Conservation (phyloP, 2,329 filamentous ascomycete genomes). For the Pseudogymnoascus sp. region DNA sequence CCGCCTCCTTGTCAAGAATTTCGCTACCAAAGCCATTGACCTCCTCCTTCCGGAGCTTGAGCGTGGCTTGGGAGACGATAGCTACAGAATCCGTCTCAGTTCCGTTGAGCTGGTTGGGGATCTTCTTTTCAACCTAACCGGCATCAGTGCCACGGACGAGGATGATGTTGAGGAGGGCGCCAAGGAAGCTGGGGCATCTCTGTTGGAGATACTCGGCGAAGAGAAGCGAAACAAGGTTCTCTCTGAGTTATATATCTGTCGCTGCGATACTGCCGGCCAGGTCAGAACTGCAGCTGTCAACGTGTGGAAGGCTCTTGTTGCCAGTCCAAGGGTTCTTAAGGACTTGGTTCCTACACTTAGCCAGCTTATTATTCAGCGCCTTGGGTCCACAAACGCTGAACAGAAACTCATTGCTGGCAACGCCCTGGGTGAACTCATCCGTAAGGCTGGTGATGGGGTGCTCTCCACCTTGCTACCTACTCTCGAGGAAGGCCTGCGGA, state of each 20-base stretch:
- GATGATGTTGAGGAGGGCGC: constrained; percentile 73
- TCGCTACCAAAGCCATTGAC: constrained; percentile 89
- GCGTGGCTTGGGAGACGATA: constrained; percentile 93
- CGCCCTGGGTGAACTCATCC: constrained; percentile 89
- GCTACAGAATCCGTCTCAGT: constrained; percentile 93
- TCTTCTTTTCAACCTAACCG: constrained; percentile 92
- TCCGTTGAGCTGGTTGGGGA: constrained; percentile 97
- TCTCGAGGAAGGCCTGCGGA: constrained; percentile 82
- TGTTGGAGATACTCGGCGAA: constrained; percentile 88
- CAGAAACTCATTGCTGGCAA: constrained; percentile 99
- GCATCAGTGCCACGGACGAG: constrained; percentile 74
- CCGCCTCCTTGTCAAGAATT: constrained; percentile 94
- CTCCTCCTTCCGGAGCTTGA: constrained; percentile 90
- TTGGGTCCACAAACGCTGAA: constrained; percentile 95
- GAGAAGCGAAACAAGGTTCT: constrained; percentile 96
- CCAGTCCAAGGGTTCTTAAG: constrained; percentile 84
- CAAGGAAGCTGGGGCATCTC: constrained; percentile 82
- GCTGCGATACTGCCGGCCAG: constrained; percentile 88
- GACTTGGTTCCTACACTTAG: constrained; percentile 92
- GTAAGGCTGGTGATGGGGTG: constrained; percentile 92
- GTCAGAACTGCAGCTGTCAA: constrained; percentile 83
- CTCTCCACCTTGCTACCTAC: constrained; percentile 81
- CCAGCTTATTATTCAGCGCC: constrained; percentile 84
- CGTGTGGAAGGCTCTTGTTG: constrained; percentile 96
- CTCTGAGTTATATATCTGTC: constrained; percentile 94